A percentile compares a stretch with the other conserved stretches of the same genome.
phyloP scores from a whole-genome alignment of 495 filamentous ascomycete genomes.

The Trichoderma asperelloides region DNA sequence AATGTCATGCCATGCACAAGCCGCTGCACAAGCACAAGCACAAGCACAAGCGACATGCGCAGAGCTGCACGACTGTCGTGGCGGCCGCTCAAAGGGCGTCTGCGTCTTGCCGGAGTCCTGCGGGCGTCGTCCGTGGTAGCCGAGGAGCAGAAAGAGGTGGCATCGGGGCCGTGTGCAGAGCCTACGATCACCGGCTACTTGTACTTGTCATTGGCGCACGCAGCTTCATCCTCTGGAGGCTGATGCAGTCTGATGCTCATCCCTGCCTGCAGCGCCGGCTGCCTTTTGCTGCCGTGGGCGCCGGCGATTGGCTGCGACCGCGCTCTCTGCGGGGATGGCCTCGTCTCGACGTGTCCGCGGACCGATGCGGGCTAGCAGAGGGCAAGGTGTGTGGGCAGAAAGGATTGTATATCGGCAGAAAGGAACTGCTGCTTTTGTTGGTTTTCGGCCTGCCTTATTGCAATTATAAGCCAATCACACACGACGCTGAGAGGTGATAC shows the following conservation, averaged over 20 bases:
- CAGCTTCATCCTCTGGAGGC: not conserved
- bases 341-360: not conserved
- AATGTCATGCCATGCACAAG: not conserved
- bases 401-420: not conserved
- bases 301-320: not conserved
- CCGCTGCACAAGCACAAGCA: not conserved
- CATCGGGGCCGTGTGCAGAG: too few relatives aligned
- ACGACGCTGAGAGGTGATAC: not conserved
- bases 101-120: not conserved
- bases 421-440: too few relatives aligned
- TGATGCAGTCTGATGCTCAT: not conserved
- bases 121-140: too few relatives aligned
- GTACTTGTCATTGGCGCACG: too few relatives aligned
- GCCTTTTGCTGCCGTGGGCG: not conserved
- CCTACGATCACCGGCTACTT: not conserved
- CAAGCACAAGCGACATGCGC: not conserved
- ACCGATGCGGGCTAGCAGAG: not conserved
- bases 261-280: not conserved
- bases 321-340: not conserved
- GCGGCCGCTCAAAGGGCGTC: conserved; percentile 1
- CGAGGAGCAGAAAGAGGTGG: not conserved
- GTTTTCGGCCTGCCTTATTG: not conserved
- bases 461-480: not conserved
- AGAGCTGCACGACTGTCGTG: conserved; percentile 3
- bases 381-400: not conserved